A percentile compares a stretch with the other conserved stretches of the same genome.
Conservation (phyloP, 495 filamentous ascomycete genomes). For the Amorphotheca resinae region DNA sequence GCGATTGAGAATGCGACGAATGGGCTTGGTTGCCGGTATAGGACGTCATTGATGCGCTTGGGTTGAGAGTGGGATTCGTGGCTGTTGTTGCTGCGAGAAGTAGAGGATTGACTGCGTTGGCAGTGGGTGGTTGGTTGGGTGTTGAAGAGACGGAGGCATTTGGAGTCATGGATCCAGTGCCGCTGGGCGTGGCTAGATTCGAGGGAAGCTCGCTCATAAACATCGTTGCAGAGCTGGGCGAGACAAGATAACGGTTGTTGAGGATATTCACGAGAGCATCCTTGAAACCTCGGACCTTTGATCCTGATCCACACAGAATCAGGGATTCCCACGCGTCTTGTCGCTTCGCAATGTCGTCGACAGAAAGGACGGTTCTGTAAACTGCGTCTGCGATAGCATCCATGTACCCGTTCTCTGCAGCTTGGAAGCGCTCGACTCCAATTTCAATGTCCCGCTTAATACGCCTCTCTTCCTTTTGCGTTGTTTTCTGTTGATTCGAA, state of each 20-base stretch:
- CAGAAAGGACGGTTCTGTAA: constrained; percentile 64
- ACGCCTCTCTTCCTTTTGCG: constrained; percentile 24
- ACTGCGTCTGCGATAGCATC: constrained; percentile 71
- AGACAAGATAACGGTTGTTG: constrained; percentile 72
- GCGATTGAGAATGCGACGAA: constrained; percentile 75
- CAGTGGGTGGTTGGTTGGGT: constrained; percentile 34
- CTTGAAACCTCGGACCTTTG: constrained; percentile 75
- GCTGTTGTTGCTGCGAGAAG: constrained; percentile 83
- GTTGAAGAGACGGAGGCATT: constrained; percentile 47
- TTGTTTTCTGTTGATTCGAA: constrained; percentile 9
- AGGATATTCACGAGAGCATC: constrained; percentile 73
- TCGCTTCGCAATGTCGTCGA: constrained; percentile 67
- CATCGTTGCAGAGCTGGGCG: constrained; percentile 81
- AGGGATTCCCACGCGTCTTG: constrained; percentile 81
- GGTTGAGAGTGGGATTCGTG: constrained; percentile 40
- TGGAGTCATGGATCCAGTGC: constrained; percentile 86
- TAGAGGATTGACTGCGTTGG: constrained; percentile 70
- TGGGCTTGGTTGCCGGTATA: constrained; percentile 36
- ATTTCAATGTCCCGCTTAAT: constrained; percentile 69
- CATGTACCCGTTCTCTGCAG: constrained; percentile 59
- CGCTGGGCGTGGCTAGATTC: constrained; percentile 75
- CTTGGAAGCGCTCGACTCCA: constrained; percentile 76
- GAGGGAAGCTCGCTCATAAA: constrained; percentile 94
- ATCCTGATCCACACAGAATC: constrained; percentile 79
- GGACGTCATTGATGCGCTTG: constrained; percentile 9